Evolutionary conservation across 169 alveolate genomes (phyloP), one percentile per base, ranked within the genome.

Genomic region (Babesia microti): DNA sequence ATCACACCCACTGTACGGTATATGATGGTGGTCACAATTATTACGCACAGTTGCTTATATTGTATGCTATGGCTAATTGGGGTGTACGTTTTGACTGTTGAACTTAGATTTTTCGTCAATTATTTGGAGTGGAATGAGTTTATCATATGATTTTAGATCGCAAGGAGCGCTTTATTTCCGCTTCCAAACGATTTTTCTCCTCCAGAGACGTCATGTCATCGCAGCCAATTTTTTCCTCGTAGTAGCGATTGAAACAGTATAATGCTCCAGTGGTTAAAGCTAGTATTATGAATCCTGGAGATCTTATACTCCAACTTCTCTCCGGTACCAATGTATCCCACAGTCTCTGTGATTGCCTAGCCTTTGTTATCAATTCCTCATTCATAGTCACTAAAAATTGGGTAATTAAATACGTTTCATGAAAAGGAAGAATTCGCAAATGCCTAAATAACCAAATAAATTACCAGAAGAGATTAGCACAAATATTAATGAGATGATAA

Each of bases 281-380:
- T 22, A 61, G 27, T 3, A 51, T 47, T 66, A 65, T 51, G 29
- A 61, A 51, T 37, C 52, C 67, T 0, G 73, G 67, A 1, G 68
- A 41, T n/a, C 28, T 18, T 18, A 37, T 56, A 7, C 67, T 32
- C 67, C 73, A 61, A 39, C 34, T 61, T 21, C 59, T 35, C 53
- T 61, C 73, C n/a, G 67, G 67, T 17, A 61, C 73, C 33, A 61
- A 34, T 9, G 66, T 43, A 24, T 61, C 53, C 67, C 67, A 61
- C 18, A 61, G 28, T 7, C 53, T 39, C 52, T 43, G 50, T 21
- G 63, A 41, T 21, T 33, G 17, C 6, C 55, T 27, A 2, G 55
- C 57, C 21, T 1, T 36, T 23, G 21, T 6, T 19, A 36, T 36
- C 21, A 9, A 6, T 2, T 7, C 2, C 4, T 23, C 18, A 36